Evolutionary conservation across 129 eudicot genomes (phyloP).

Genomic region (Centrapalus pauciflorus): DNA sequence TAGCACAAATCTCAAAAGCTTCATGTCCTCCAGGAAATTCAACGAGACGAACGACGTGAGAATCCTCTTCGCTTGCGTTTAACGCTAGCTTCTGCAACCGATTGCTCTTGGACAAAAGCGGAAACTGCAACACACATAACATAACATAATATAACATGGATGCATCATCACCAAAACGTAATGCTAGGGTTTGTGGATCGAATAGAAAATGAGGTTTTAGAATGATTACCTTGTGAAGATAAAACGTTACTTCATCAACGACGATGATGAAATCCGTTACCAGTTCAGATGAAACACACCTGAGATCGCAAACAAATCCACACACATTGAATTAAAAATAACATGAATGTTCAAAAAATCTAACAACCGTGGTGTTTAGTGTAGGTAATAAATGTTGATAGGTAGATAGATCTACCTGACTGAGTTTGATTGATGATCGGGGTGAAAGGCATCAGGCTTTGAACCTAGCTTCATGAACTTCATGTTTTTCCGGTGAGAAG

Average conservation of each 20-base stretch:
- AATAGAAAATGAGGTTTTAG: neutral
- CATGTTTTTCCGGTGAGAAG: slow-evolving; percentile 33
- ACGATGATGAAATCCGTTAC: slow-evolving; percentile 53
- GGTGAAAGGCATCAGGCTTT: slow-evolving; percentile 77
- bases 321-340: neutral
- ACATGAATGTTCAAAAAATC: neutral
- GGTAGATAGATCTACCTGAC: no score
- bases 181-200: neutral
- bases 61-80: slow-evolving; percentile 38
- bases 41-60: slow-evolving; percentile 43
- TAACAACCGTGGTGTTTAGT: neutral
- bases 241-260: slow-evolving; percentile 61
- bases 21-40: slow-evolving; percentile 83
- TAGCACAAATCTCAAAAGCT: slow-evolving; percentile 82
- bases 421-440: slow-evolving; percentile 42
- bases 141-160: no score
- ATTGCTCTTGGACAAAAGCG: slow-evolving; percentile 80
- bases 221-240: slow-evolving; percentile 83
- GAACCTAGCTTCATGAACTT: slow-evolving; percentile 95
- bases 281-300: slow-evolving; percentile 75
- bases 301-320: slow-evolving; percentile 22
- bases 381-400: neutral
- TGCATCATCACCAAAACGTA: neutral
- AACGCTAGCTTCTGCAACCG: slow-evolving; percentile 66
- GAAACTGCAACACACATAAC: slow-evolving; percentile 52